Evolutionary conservation across 805 yeast genomes (phyloP).

Genomic region (Candida cerambycidarum): DNA sequence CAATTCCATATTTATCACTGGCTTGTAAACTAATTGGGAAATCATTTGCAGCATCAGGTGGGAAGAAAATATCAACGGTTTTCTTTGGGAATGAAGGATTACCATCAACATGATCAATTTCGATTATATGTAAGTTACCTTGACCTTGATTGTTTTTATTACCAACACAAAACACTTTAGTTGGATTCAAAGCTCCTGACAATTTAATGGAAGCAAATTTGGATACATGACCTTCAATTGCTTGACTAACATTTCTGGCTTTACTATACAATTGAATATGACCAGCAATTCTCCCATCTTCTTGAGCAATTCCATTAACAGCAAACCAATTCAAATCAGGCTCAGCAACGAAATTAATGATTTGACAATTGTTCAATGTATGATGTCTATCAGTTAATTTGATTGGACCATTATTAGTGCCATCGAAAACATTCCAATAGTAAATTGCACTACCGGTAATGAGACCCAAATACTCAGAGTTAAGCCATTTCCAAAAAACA

Average conservation of each 20-base stretch:
- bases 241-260: constrained; percentile 89
- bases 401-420: constrained; percentile 74
- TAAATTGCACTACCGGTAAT: constrained; percentile 75
- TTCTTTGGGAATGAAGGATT: constrained; percentile 86
- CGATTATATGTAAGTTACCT: constrained; percentile 84
- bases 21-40: constrained; percentile 94
- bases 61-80: constrained; percentile 90
- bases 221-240: constrained; percentile 97
- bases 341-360: constrained; percentile 86
- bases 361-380: constrained; percentile 74
- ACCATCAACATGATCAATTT: constrained; percentile 89
- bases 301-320: constrained; percentile 91
- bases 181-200: constrained; percentile 68
- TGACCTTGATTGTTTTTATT: constrained; percentile 74
- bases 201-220: constrained; percentile 76
- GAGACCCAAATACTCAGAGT: constrained; percentile 70
- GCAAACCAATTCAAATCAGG: constrained; percentile 88
- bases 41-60: constrained; percentile 93
- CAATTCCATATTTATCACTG: constrained; percentile 80
- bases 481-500: constrained; percentile 94
- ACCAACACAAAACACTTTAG: constrained; percentile 90
- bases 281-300: constrained; percentile 91
- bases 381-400: constrained; percentile 82
- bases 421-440: constrained; percentile 83
- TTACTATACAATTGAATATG: constrained; percentile 90